Base-by-base conservation (phyloP, 192 early-diverging fungal species). In the Haplosporangium gracile region DNA sequence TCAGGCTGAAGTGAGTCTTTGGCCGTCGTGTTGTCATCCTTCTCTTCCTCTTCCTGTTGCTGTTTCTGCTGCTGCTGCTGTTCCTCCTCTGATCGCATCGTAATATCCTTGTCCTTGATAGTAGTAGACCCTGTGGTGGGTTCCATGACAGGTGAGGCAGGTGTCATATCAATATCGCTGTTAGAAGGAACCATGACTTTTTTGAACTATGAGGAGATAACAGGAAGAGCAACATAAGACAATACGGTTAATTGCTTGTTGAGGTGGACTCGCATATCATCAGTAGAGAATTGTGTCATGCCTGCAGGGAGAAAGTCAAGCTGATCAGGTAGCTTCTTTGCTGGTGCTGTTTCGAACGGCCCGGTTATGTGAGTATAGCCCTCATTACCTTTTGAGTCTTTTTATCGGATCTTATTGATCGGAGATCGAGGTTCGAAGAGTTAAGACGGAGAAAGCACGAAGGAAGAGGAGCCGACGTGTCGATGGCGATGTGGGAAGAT, bases 181-280 rank as follows among this genome's bases (percentile, higher is more conserved):
- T 82, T 82, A 26, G 80, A 70, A 15, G 80, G 80, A 4, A 76
- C 80, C 80, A 82, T 82, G 39, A 32, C 68, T 76, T 47, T 29
- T 29, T 9, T n/a, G 36, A 40, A 11, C 39, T 45, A 45, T 70
- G 69, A 70, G n/a, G 38, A 29, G 9, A 29, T 32, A 32, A 65
- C 26, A 29, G 26, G 4, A 65, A 3, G 26, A 13, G 60, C 11
- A 65, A 29, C 60, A 65, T n/a, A 13, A 57, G 1, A 57, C 18
- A 51, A 65, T 32, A 65, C 13, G 29, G 60, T 65, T 6, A 65
- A 15, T 32, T 32, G 13, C 26, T 4, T 26, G 26, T 32, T 26
- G 26, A 65, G 29, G 29, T 26, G 13, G 11, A 65, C 60, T 32
- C 15, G 60, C 60, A 65, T 65, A 65, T 65, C 60, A 29, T 8